These are phyloP conservation scores for Furcasterigmium furcatum DNA, from an alignment of 2,329 filamentous ascomycete genomes.

Conservation along the genomic window DNA sequence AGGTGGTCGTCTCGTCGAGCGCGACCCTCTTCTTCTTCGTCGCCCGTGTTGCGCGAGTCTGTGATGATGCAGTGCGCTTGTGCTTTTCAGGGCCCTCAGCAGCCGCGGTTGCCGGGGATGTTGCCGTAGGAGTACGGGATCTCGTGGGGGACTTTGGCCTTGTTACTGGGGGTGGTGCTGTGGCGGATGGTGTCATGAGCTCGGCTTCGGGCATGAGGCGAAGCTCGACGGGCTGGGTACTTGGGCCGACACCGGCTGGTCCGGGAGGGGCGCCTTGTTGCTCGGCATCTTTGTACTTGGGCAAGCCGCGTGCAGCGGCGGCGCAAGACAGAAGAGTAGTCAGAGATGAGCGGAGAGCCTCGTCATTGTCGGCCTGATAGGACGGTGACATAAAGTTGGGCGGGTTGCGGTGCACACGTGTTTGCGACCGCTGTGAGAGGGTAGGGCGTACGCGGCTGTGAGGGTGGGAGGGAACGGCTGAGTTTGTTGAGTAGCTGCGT, in stretches of 20 bases:
- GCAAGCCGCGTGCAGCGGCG: slow-evolving; percentile 78
- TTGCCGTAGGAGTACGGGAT: slow-evolving; percentile 17
- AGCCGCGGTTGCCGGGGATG: slow-evolving; percentile 13
- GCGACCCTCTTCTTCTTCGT: slow-evolving; percentile 58
- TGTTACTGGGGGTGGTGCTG: slow-evolving; percentile 4
- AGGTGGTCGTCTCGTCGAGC: slow-evolving; percentile 28
- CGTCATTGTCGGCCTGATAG: slow-evolving; percentile 86
- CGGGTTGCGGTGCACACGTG: slow-evolving; percentile 39
- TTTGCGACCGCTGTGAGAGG: slow-evolving; percentile 44
- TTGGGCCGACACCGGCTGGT: slow-evolving; percentile 37
- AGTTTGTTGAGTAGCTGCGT: slow-evolving; percentile 46
- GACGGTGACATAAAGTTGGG: slow-evolving; percentile 69
- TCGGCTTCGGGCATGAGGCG: slow-evolving; percentile 60
- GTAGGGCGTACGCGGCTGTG: slow-evolving; percentile 48
- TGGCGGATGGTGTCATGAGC: slow-evolving; percentile 34
- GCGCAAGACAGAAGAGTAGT: slow-evolving; percentile 94
- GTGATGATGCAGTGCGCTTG: slow-evolving; percentile 43
- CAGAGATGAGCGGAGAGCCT: slow-evolving; percentile 86
- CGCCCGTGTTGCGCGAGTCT: slow-evolving; percentile 34
- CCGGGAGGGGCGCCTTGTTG: slow-evolving; percentile 18
- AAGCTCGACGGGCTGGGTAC: slow-evolving; percentile 54
- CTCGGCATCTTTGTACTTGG: slow-evolving; percentile 56
- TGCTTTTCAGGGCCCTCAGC: slow-evolving; percentile 34
- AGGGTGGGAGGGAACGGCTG: slow-evolving; percentile 44
- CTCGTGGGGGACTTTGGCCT: slow-evolving; percentile 22